Base-by-base conservation (phyloP, 768 basidiomycete species). In the Rhodotorula kratochvilovae region DNA sequence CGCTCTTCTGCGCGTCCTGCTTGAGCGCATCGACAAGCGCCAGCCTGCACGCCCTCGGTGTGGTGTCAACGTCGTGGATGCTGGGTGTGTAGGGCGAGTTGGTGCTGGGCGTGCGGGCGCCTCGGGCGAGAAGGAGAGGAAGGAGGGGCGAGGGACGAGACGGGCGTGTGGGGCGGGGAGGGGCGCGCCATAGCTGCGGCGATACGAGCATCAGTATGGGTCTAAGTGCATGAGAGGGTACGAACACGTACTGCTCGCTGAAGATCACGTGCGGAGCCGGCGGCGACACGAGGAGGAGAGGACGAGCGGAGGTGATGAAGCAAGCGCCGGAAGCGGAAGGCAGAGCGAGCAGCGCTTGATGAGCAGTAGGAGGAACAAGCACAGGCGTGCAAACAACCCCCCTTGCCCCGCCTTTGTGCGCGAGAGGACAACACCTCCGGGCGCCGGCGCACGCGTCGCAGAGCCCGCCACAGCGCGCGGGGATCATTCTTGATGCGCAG, bases 101-200 rank as follows among this genome's bases (percentile, higher is more conserved):
- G 12, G 10, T 1, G 48, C 19, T 15, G 5, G 50, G 59, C 0
- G 50, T 53, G 19, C 5, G 4, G 66, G 50, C 15, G 57, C 39
- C 1, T 67, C 66, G n/a, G 66, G 66, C 27, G 66, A 67, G 33
- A 67, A 61, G 51, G 66, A 67, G 15, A 67, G 59, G 66, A 67
- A 67, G 36, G 66, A 67, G 8, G 46, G 48, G 57, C 57, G 19
- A 57, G 36, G 39, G 66, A 67, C 5, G 66, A 61, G 29, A 54
- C 39, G 36, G 65, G 65, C 19, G 65, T 66, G 27, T 6, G 35
- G 23, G 65, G 65, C 21, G 65, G 56, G 2, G 58, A 33, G 12
- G 46, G 36, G 35, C 31, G 35, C 25, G 21, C 1, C 57, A 48
- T 66, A 48, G 8, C 65, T 58, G 65, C n/a, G n/a, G 29, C 0